Base-by-base conservation (phyloP, 495 filamentous ascomycete species). In the Hypoxylon fragiforme region DNA sequence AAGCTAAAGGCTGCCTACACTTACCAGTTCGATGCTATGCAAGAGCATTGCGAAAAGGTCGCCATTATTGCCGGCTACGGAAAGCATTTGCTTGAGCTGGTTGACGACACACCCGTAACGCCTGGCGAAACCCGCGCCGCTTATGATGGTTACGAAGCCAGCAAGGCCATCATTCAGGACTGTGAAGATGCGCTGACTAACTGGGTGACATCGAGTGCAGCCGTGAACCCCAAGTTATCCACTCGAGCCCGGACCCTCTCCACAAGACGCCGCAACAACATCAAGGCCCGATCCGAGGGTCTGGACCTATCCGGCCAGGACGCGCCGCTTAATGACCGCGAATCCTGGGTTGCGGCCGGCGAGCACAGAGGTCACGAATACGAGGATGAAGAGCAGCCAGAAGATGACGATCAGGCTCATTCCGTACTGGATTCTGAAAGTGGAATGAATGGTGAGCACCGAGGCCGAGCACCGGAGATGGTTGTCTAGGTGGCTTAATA, bases 151-250 rank as follows among this genome's bases (percentile, higher is more conserved):
- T 98, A 98, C 70, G 94, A 98, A 62, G 92, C 92, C 55, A 94
- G 89, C 82, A 97, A 97, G 77, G 91, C 88, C 45, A 97, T 98
- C 75, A 97, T 98, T 71, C 95, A 97, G 77, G 94, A 98, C 71
- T 98, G 94, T 71, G 94, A 98, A 70, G 91, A 97, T 63, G 81
- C 95, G 4, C 85, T 98, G 41, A 96, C 90, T 58, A 97, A 96
- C 77, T 98, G 94, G 94, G 90, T 97, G 7, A 76, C 82, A 50
- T 85, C 89, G 65, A 94, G 92, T 72, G 92, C 94, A 1, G 80
- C 88, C 39, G 92, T 98, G 55, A 85, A 83, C 57, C 83, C 92
- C 53, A 87, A 87, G 64, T 84, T 98, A 38, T 95, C 89, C 7
- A 84, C 83, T 6, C 89, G 94, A 46, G 83, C 92, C 20, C 86